Base-by-base conservation (phyloP, 352 stramenopile species). In the Salisapilia sapeloensis region DNA sequence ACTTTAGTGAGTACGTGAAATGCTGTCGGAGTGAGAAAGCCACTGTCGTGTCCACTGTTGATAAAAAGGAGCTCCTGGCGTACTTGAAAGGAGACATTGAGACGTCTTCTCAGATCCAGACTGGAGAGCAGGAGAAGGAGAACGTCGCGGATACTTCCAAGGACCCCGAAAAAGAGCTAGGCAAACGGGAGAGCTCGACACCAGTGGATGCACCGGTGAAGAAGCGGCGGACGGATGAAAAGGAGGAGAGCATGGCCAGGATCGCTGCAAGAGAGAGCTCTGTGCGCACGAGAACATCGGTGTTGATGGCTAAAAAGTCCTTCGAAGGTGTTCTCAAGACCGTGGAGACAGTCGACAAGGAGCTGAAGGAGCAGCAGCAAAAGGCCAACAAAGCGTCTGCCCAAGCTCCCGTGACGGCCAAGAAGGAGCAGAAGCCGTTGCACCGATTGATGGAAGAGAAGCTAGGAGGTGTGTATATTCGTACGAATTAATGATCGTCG, bases 281-380 rank as follows among this genome's bases (percentile, higher is more conserved):
- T 17, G 24, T 9, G 14, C 14, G 32, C 39, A n/a, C 39, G 13
- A 12, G 40, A 46, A 86, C 71, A 24, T 83, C 48, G 4, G 60
- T 91, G 41, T 44, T 91, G 40, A 74, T 79, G 22, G 69, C 75
- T 1, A 84, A 78, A 46, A 85, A 72, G 44, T 81, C 60, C 38
- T 91, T 91, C 46, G 69, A 91, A 29, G 74, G 64, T 24, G 64
- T 87, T 24, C 43, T 82, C 25, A 83, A 84, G 55, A 69, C 60
- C 24, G 60, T 87, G 8, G 75, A 91, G 37, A 33, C 69, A 12
- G 60, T 84, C 28, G 82, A 87, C 36, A 72, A 69, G 2, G 75
- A 91, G 49, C 78, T 65, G 6, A 87, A 86, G 35, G 75, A 91
- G 46, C 81, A 83, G 41, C 84, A 85, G 34, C 70, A 87, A 33